These are phyloP conservation scores for Cryptomeria japonica DNA, from an alignment of 75 land plant genomes.

Conservation along the genomic window DNA sequence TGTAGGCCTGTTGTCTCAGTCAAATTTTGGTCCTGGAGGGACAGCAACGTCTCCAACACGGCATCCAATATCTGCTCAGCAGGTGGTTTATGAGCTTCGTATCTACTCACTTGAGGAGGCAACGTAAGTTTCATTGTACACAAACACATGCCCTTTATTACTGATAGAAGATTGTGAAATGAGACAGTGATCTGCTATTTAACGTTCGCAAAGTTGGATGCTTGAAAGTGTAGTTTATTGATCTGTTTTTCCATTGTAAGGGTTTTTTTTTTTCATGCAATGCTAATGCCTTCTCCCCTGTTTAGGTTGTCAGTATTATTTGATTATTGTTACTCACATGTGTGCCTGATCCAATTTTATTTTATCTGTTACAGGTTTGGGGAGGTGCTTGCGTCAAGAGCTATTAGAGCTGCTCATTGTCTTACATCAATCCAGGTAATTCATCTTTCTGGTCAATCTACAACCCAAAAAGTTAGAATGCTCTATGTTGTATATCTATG, in stretches of 20 bases:
- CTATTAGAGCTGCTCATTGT: conserved; percentile 94
- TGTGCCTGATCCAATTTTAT: neutral
- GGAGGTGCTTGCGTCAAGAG: conserved; percentile 74
- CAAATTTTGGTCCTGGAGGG: conserved; percentile 30
- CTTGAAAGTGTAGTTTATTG: neutral
- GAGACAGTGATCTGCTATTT: neutral
- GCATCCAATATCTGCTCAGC: conserved; percentile 86
- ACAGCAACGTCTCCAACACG: conserved; percentile 79
- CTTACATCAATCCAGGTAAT: conserved; percentile 88
- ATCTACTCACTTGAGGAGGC: conserved; percentile 90
- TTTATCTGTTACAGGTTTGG: conserved; percentile 62
- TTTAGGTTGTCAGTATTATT: neutral
- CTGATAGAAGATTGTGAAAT: neutral
- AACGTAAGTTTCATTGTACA: conserved; percentile 41
- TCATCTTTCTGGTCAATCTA: neutral
- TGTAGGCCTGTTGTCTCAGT: conserved; percentile 35
- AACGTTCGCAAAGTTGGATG: neutral
- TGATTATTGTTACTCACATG: neutral
- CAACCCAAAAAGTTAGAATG: neutral
- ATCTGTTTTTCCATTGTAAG: neutral
- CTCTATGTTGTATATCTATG: neutral
- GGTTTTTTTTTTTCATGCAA: neutral
- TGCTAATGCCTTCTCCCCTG: neutral
- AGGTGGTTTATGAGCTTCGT: conserved; percentile 91
- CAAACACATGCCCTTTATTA: neutral